Conservation (phyloP, 2,329 filamentous ascomycete genomes). For the Cladophialophora carrionii region DNA sequence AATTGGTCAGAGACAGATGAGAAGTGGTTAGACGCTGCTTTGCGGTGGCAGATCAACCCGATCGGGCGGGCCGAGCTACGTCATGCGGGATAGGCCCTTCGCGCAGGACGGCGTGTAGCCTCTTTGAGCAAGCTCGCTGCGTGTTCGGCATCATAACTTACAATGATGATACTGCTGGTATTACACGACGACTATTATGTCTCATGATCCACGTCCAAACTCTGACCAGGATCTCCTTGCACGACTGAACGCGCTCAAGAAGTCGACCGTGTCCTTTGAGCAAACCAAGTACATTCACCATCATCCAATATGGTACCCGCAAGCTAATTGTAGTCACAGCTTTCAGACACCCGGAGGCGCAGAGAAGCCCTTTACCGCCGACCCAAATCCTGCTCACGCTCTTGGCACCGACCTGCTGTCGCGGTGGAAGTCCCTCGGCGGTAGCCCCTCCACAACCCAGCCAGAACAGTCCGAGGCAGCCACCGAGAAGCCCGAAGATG, state of each 20-base stretch:
- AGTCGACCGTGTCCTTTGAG: slow-evolving; percentile 42
- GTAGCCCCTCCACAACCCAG: slow-evolving; percentile 14
- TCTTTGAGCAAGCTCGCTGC: not conserved
- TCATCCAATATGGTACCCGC: not conserved
- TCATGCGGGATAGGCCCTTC: slow-evolving; percentile 16
- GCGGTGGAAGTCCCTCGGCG: slow-evolving; percentile 36
- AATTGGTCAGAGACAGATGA: not conserved
- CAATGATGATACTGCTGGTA: slow-evolving; percentile 19
- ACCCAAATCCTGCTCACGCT: slow-evolving; percentile 32
- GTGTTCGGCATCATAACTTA: not conserved
- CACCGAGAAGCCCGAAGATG: slow-evolving; percentile 33
- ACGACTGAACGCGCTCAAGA: slow-evolving; percentile 44
- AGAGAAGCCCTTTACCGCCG: slow-evolving; percentile 9
- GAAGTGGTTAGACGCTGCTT: not conserved
- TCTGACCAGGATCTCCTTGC: slow-evolving; percentile 41
- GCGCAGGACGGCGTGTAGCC: slow-evolving; percentile 1
- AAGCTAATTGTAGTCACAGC: slow-evolving; percentile 26
- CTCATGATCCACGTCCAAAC: slow-evolving; percentile 27
- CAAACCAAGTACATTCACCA: slow-evolving; percentile 36
- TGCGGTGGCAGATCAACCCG: not conserved
- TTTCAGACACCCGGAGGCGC: slow-evolving; percentile 16
- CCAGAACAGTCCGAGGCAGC: slow-evolving; percentile 3
- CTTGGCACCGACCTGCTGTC: slow-evolving; percentile 35
- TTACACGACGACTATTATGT: slow-evolving; percentile 29
- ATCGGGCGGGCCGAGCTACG: slow-evolving; percentile 1